phyloP scores from a whole-genome alignment of 1,139 yeast genomes.

The Saccharomyces hybrid region DNA sequence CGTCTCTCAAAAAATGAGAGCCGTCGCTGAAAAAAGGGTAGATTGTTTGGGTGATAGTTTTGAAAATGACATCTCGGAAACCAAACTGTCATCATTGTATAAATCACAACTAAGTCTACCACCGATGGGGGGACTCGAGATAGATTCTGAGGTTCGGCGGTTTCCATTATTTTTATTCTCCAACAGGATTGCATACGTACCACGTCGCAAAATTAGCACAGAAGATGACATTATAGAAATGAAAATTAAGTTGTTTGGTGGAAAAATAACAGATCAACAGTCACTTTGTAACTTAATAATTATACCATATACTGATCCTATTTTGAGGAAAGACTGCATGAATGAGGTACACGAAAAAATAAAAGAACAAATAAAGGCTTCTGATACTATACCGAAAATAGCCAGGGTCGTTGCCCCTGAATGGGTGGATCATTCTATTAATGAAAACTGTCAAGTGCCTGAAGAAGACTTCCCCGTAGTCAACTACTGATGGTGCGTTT shows the following conservation, averaged over 20 bases:
- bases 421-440: conserved; percentile 42
- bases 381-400: conserved; percentile 26
- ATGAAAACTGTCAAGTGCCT: conserved; percentile 39
- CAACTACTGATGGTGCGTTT: neutral
- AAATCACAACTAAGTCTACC: neutral
- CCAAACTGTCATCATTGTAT: conserved; percentile 11
- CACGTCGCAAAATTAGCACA: neutral
- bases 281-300: conserved; percentile 25
- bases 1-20: conserved; percentile 30
- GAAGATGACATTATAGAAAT: conserved; percentile 6
- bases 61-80: conserved; percentile 27
- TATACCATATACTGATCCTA: conserved; percentile 10
- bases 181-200: conserved; percentile 12
- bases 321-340: conserved; percentile 3
- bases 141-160: neutral
- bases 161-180: conserved; percentile 25
- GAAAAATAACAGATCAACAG: conserved; percentile 15
- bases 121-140: neutral
- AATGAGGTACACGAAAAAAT: conserved; percentile 19
- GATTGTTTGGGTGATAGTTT: conserved; percentile 55
- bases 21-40: conserved; percentile 27
- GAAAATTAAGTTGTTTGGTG: conserved; percentile 26
- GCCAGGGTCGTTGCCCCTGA: conserved; percentile 42
- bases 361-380: conserved; percentile 18
- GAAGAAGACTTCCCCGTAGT: conserved; percentile 34